phyloP scores from a whole-genome alignment of 2,329 filamentous ascomycete genomes.

The Passalora sequoiae region DNA sequence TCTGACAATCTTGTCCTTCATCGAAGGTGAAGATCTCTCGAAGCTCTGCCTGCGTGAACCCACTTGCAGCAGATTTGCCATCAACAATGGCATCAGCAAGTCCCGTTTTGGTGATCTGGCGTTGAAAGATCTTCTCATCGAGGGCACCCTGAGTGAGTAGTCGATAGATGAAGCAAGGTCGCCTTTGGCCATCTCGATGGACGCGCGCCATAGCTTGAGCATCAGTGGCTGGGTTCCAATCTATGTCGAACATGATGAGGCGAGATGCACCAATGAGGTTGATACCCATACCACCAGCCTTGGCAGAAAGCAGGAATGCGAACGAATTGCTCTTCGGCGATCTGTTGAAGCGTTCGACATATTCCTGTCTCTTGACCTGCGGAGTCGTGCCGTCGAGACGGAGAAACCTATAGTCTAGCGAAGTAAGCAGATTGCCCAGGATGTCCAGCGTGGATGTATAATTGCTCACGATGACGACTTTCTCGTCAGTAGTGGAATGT shows the following conservation, averaged over 20 bases:
- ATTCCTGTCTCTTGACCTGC: constrained; percentile 57
- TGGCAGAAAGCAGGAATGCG: constrained; percentile 67
- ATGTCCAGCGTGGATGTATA: constrained; percentile 68
- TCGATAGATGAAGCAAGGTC: constrained; percentile 63
- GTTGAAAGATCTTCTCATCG: constrained; percentile 71
- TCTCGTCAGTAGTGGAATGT: constrained; percentile 58
- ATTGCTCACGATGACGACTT: constrained; percentile 70
- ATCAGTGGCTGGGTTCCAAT: constrained; percentile 72
- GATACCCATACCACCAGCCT: constrained; percentile 64
- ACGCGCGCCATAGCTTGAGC: constrained; percentile 71
- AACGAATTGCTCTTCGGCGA: constrained; percentile 53
- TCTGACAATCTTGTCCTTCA: constrained; percentile 57
- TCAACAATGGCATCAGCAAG: constrained; percentile 68
- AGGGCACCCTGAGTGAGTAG: constrained; percentile 63
- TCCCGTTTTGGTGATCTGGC: constrained; percentile 66
- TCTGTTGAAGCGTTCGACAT: constrained; percentile 67
- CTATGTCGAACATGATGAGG: constrained; percentile 66
- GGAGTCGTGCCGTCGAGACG: constrained; percentile 66
- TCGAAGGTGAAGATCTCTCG: constrained; percentile 63
- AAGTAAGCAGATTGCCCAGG: constrained; percentile 56
- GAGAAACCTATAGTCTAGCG: constrained; percentile 58
- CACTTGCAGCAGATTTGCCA: constrained; percentile 54
- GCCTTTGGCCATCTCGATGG: constrained; percentile 66
- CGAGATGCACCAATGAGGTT: constrained; percentile 67
- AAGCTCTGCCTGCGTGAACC: constrained; percentile 62